These are phyloP conservation scores for Diddensiella santjacobensis DNA, from an alignment of 805 yeast genomes.

Conservation along the genomic window DNA sequence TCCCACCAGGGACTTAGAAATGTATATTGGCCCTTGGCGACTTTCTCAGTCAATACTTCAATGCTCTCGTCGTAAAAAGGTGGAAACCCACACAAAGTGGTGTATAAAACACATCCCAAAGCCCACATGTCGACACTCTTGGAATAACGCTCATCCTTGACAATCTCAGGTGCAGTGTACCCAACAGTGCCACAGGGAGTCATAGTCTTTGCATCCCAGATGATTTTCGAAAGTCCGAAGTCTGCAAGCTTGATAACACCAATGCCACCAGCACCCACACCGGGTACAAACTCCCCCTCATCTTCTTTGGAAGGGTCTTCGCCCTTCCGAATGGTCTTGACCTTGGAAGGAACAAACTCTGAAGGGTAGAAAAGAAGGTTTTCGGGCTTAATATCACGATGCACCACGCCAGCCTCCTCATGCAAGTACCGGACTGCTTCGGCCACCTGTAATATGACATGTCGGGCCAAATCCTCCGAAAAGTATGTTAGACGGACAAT, in stretches of 20 bases:
- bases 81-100: conserved; percentile 93
- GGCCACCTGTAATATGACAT: conserved; percentile 69
- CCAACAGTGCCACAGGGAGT: conserved; percentile 99
- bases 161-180: conserved; percentile 97
- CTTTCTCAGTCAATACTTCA: conserved; percentile 69
- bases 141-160: conserved; percentile 86
- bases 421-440: conserved; percentile 67
- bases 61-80: conserved; percentile 89
- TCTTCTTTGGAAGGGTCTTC: conserved; percentile 55
- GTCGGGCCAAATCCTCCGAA: conserved; percentile 67
- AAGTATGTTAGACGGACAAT: conserved; percentile 75
- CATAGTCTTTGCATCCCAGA: conserved; percentile 83
- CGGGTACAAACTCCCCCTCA: conserved; percentile 79
- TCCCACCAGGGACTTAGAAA: conserved; percentile 89
- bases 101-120: conserved; percentile 90
- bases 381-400: conserved; percentile 81
- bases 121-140: conserved; percentile 99
- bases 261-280: conserved; percentile 89
- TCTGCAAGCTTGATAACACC: conserved; percentile 91
- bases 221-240: conserved; percentile 89
- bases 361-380: conserved; percentile 63
- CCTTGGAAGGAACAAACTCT: conserved; percentile 39
- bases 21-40: conserved; percentile 73
- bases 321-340: conserved; percentile 34
- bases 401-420: conserved; percentile 67